Evolutionary conservation across 345 rosid genomes (phyloP).

Genomic region (Salix udensis): DNA sequence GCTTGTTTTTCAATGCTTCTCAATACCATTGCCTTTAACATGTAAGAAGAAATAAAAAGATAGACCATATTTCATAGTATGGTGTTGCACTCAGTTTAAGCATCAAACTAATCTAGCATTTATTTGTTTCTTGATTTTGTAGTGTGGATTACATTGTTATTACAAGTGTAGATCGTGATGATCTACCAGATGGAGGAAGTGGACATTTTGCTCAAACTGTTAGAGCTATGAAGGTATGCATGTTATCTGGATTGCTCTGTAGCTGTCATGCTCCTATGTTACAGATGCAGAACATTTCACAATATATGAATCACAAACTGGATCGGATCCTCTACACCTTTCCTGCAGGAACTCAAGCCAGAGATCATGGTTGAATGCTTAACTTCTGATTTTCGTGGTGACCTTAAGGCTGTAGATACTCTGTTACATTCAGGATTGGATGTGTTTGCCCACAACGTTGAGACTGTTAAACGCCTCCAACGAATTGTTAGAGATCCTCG

Average conservation of each 20-base stretch:
- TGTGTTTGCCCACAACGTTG: constrained; percentile 92
- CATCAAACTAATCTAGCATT: neutral
- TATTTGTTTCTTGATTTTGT: constrained; percentile 1
- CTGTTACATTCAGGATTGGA: constrained; percentile 83
- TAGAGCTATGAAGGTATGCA: constrained; percentile 74
- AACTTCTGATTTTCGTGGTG: constrained; percentile 95
- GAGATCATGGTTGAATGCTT: constrained; percentile 96
- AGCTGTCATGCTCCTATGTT: neutral
- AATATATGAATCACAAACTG: constrained; percentile 2
- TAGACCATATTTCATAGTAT: neutral
- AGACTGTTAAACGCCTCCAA: constrained; percentile 91
- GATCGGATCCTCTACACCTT: constrained; percentile 3
- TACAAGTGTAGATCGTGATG: constrained; percentile 98
- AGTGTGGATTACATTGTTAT: constrained; percentile 97
- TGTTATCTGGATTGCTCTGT: neutral
- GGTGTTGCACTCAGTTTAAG: neutral
- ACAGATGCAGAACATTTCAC: neutral
- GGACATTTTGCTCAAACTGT: constrained; percentile 97
- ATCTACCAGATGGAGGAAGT: constrained; percentile 97
- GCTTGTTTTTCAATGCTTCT: neutral
- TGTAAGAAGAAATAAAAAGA: neutral
- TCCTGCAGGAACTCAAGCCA: constrained; percentile 71
- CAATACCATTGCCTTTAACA: neutral
- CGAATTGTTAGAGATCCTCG: constrained; percentile 97
- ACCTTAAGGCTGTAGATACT: constrained; percentile 70